Base-by-base conservation (phyloP, 139 green algal species). In the Tetraselmis chui region DNA sequence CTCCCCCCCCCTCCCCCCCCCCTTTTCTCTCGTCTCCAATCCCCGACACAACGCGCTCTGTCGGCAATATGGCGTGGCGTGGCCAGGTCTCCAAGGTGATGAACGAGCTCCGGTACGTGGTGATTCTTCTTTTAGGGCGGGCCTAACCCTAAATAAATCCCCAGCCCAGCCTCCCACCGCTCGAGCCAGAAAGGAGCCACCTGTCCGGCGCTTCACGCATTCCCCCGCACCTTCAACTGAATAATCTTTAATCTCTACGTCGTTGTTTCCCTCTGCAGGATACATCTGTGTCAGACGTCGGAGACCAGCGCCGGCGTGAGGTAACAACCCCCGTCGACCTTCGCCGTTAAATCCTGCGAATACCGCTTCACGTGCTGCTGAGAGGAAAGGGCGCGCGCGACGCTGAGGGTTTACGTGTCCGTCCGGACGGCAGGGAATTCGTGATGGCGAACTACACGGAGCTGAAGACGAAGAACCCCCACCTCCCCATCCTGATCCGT, bases 391-490 rank as follows among this genome's bases (percentile, higher is more conserved):
- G n/a, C n/a, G n/a, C n/a, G n/a, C n/a, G 45, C 5, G 45, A 25
- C 11, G 45, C 45, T 18, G 45, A 67, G 5, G 11, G 18, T 18
- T 18, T 18, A 5, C 45, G 45, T 5, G 11, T 67, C 45, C 11
- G 45, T 18, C 18, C 11, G 11, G 5, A 18, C 45, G 11, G 45
- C 45, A 97, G 94, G 84, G 91, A 98, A 2, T 98, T 97, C 59
- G 76, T 97, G 0, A 27, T 93, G 1, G 83, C 84, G 29, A 93
- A 91, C 76, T 97, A 97, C 59, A 85, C 90, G 28, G 94, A 97
- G 59, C 87, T 97, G 26, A 97, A 98, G 88, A 95, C 94, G 83
- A 90, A 88, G 75, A 97, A 98, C 86, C 94, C 94, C 1, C 87
- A 86, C 22, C 94, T 97, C 59, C 94, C 94, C 23, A 93, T 97